Percentiles rank a stretch among this genome's conserved stretches.
phyloP scores from a whole-genome alignment of 2,329 filamentous ascomycete species.

The Fusarium sp. region DNA sequence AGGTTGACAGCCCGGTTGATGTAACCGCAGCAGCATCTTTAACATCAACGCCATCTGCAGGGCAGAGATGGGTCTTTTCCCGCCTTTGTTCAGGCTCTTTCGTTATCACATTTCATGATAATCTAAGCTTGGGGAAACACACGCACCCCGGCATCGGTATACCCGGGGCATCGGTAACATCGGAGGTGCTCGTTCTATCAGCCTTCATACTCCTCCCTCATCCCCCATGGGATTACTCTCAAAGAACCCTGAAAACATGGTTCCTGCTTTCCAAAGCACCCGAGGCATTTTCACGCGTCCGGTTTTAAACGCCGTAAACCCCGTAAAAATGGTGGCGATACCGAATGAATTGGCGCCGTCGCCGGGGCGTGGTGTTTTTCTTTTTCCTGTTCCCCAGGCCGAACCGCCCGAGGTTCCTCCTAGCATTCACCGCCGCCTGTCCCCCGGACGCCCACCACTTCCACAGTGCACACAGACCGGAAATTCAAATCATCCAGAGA shows the following conservation, averaged over 20 bases:
- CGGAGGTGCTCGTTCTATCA: constrained; percentile 13
- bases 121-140: constrained; percentile 1
- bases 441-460: constrained; percentile 18
- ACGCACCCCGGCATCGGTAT: constrained; percentile 31
- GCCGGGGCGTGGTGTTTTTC: constrained; percentile 18
- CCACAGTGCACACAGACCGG: constrained; percentile 29
- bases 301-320: constrained; percentile 6
- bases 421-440: constrained; percentile 38
- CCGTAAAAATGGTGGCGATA: constrained; percentile 23
- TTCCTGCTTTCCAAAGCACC: not conserved
- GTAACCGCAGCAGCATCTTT: constrained; percentile 18
- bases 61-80: constrained; percentile 6
- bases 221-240: not conserved
- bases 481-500: constrained; percentile 20
- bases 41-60: constrained; percentile 4
- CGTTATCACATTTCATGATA: not conserved
- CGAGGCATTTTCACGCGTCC: constrained; percentile 1
- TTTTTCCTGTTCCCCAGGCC: constrained; percentile 14
- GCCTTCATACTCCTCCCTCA: not conserved
- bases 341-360: constrained; percentile 23
- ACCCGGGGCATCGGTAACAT: constrained; percentile 36
- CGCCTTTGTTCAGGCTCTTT: constrained; percentile 10
- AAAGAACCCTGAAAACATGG: not conserved
- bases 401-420: constrained; percentile 31
- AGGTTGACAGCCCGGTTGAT: constrained; percentile 14